Percentiles rank a stretch among this genome's conserved stretches.
Evolutionary conservation across 2,329 filamentous ascomycete genomes (phyloP).

Genomic region (Magnaporthiopsis rhizophila): DNA sequence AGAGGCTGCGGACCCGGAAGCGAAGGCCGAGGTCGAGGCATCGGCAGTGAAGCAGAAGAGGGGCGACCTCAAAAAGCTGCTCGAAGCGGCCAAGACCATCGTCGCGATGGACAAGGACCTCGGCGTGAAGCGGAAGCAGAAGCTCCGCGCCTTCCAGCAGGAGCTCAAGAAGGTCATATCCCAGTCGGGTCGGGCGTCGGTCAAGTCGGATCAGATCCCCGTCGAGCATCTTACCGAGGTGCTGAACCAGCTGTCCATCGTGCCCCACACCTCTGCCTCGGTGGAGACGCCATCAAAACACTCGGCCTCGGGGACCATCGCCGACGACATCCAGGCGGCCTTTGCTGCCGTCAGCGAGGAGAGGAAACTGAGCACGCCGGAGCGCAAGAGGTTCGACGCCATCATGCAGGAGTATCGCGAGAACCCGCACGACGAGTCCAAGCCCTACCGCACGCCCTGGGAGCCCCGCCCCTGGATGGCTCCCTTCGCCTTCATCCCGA

Average conservation of each 20-base stretch:
- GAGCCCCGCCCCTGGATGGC: slow-evolving; percentile 77
- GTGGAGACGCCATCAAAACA: slow-evolving; percentile 26
- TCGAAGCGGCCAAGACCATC: slow-evolving; percentile 32
- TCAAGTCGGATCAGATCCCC: slow-evolving; percentile 39
- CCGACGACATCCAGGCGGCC: background rate
- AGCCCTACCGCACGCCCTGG: slow-evolving; percentile 92
- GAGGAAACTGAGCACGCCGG: slow-evolving; percentile 40
- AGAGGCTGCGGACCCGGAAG: slow-evolving; percentile 21
- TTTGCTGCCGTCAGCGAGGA: slow-evolving; percentile 1
- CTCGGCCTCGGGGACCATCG: background rate
- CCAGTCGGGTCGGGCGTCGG: slow-evolving; percentile 33
- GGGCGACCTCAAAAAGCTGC: slow-evolving; percentile 32
- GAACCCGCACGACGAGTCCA: slow-evolving; percentile 67
- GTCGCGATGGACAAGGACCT: slow-evolving; percentile 28
- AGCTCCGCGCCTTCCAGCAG: slow-evolving; percentile 64
- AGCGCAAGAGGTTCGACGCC: slow-evolving; percentile 43
- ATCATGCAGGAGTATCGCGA: slow-evolving; percentile 58
- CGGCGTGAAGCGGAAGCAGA: slow-evolving; percentile 65
- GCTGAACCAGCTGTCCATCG: slow-evolving; percentile 31
- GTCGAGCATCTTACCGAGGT: slow-evolving; percentile 47
- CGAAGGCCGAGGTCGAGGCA: slow-evolving; percentile 14
- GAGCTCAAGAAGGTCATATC: slow-evolving; percentile 56
- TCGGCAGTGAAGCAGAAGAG: slow-evolving; percentile 8
- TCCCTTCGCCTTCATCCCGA: slow-evolving; percentile 88
- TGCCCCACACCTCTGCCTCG: slow-evolving; percentile 6